Conservation (phyloP, 2,329 filamentous ascomycete species). For the Bertia moriformis region DNA sequence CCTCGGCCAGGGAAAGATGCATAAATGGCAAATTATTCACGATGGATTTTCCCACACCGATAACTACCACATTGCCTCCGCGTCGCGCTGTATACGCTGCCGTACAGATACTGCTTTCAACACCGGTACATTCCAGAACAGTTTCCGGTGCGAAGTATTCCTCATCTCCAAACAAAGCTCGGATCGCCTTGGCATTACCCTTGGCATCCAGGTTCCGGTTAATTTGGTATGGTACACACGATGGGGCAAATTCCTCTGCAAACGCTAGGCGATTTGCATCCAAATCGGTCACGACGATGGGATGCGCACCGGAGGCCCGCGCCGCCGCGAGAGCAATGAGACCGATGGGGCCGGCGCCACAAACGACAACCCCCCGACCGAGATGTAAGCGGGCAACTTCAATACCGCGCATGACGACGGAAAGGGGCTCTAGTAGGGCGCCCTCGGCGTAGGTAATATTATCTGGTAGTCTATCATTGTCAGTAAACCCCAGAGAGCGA, state of each 20-base stretch:
- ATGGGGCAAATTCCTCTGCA: slow-evolving; percentile 39
- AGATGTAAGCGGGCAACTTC: slow-evolving; percentile 33
- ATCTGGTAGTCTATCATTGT: slow-evolving; percentile 27
- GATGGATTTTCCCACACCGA: slow-evolving; percentile 44
- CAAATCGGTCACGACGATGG: slow-evolving; percentile 49
- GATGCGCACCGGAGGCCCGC: slow-evolving; percentile 45
- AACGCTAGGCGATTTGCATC: slow-evolving; percentile 39
- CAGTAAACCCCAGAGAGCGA: background rate
- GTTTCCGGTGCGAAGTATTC: slow-evolving; percentile 43
- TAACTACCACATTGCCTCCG: slow-evolving; percentile 46
- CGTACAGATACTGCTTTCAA: slow-evolving; percentile 46
- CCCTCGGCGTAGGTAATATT: slow-evolving; percentile 40
- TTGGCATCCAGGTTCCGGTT: slow-evolving; percentile 25
- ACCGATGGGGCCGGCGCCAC: slow-evolving; percentile 50
- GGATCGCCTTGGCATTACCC: slow-evolving; percentile 34
- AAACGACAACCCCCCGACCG: slow-evolving; percentile 39
- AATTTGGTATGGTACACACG: slow-evolving; percentile 36
- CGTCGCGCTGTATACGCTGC: slow-evolving; percentile 39
- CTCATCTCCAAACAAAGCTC: slow-evolving; percentile 32
- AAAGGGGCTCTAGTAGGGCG: slow-evolving; percentile 49
- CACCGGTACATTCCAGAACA: slow-evolving; percentile 51
- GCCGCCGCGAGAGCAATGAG: slow-evolving; percentile 41
- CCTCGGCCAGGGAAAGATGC: slow-evolving; percentile 47
- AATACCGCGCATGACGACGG: slow-evolving; percentile 48
- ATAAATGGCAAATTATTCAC: slow-evolving; percentile 57